Conservation (phyloP, 176 grass and related monocot species). For the Dendrocalamus sinicus region DNA sequence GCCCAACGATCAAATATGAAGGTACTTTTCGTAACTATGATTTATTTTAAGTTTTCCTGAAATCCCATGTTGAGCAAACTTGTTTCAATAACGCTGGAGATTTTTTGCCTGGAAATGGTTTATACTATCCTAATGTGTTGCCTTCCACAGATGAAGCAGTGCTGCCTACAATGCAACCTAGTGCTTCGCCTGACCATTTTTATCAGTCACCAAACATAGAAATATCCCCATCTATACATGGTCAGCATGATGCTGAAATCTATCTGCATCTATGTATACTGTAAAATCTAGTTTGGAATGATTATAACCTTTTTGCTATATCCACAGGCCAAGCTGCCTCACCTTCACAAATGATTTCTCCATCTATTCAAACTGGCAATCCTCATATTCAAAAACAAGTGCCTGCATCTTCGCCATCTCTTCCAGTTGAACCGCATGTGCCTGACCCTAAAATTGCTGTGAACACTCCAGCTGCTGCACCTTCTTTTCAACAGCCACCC, state of each 20-base stretch:
- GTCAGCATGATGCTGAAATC: conserved; percentile 32
- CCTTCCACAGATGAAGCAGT: conserved; percentile 37
- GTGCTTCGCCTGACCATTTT: conserved; percentile 36
- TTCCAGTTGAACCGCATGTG: conserved; percentile 37
- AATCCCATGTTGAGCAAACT: background rate
- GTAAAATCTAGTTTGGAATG: conserved; percentile 27
- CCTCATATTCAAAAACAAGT: conserved; percentile 22
- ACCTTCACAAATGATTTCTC: conserved; percentile 31
- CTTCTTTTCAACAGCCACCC: conserved; percentile 29
- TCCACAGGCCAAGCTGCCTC: conserved; percentile 7
- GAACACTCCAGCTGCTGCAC: conserved; percentile 30
- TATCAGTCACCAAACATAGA: conserved; percentile 3
- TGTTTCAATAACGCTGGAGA: background rate
- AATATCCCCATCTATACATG: conserved; percentile 40
- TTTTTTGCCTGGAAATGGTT: conserved; percentile 36
- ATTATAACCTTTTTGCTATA: conserved; percentile 14
- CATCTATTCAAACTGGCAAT: conserved; percentile 23
- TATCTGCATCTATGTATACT: conserved; percentile 18
- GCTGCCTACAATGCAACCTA: conserved; percentile 38
- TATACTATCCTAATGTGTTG: conserved; percentile 22
- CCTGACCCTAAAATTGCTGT: conserved; percentile 26
- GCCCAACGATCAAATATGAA: conserved; percentile 1
- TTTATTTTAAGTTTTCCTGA: background rate
- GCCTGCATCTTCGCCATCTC: conserved; percentile 44
- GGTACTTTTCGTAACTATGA: conserved; percentile 27